Evolutionary conservation across 805 yeast species (phyloP).

Genomic region (Candida morakotiae): DNA sequence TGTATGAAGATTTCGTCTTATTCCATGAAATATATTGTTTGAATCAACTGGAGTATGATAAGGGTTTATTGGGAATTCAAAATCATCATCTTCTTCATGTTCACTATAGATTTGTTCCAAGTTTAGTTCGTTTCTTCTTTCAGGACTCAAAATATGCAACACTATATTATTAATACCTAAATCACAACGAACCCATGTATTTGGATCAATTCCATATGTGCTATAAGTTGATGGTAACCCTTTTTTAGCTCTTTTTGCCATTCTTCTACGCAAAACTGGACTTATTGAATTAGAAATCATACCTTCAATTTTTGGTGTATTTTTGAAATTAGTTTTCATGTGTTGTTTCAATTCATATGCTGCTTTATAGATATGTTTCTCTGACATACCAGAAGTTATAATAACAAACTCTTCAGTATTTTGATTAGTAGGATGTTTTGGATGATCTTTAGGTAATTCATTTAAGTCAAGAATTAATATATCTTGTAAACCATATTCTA

Average conservation of each 20-base stretch:
- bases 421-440: conserved; percentile 22
- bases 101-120: conserved; percentile 67
- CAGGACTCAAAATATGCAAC: conserved; percentile 70
- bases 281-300: conserved; percentile 53
- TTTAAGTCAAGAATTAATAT: conserved; percentile 63
- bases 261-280: conserved; percentile 33
- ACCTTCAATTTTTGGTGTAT: conserved; percentile 64
- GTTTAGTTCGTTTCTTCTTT: conserved; percentile 63
- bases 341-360: conserved; percentile 52
- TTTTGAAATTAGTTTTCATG: conserved; percentile 45
- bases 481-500: conserved; percentile 64
- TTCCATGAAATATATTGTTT: conserved; percentile 42
- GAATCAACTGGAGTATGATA: conserved; percentile 3
- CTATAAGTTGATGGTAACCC: conserved; percentile 49
- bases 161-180: conserved; percentile 57
- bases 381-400: conserved; percentile 71
- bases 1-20: conserved; percentile 40
- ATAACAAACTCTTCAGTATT: conserved; percentile 36
- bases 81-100: conserved; percentile 24
- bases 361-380: conserved; percentile 71
- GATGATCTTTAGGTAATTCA: conserved; percentile 26
- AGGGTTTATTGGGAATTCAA: background rate
- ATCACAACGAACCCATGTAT: conserved; percentile 83
- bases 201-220: conserved; percentile 54
- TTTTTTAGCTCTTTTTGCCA: conserved; percentile 51